A percentile compares a stretch with the other conserved stretches of the same genome.
phyloP scores from a whole-genome alignment of 2,329 filamentous ascomycete genomes.

The Rhynchosporium secalis region DNA sequence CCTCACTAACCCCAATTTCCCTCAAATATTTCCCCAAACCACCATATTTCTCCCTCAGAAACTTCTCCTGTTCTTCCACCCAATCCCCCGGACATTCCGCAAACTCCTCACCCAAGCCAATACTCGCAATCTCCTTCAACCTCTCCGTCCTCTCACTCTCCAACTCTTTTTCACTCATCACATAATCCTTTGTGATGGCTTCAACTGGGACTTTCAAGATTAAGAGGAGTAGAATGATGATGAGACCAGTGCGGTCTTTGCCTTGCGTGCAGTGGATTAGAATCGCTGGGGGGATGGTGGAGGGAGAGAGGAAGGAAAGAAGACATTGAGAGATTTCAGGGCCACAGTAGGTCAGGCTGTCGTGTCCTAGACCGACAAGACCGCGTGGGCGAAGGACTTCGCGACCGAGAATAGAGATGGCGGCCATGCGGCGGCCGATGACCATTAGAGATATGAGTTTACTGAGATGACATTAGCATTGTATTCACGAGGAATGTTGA shows the following conservation, averaged over 20 bases:
- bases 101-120: conserved; percentile 76
- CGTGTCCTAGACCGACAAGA: conserved; percentile 66
- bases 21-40: conserved; percentile 61
- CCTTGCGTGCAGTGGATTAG: conserved; percentile 86
- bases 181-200: conserved; percentile 72
- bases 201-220: conserved; percentile 56
- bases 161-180: conserved; percentile 63
- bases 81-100: conserved; percentile 64
- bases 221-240: conserved; percentile 67
- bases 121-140: conserved; percentile 64
- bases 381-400: conserved; percentile 73
- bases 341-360: conserved; percentile 67
- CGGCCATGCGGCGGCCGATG: conserved; percentile 66
- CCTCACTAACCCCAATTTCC: conserved; percentile 46
- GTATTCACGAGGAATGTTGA: neutral
- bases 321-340: conserved; percentile 55
- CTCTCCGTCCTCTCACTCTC: conserved; percentile 61
- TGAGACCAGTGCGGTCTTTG: conserved; percentile 79
- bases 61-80: conserved; percentile 56
- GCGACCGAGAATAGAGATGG: conserved; percentile 66
- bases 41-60: conserved; percentile 64
- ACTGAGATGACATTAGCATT: conserved; percentile 39
- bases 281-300: conserved; percentile 48
- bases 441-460: conserved; percentile 64
- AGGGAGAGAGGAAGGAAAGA: conserved; percentile 7